These are phyloP conservation scores for Cladosporium halotolerans DNA, from an alignment of 2,329 filamentous ascomycete genomes.

Conservation along the genomic window DNA sequence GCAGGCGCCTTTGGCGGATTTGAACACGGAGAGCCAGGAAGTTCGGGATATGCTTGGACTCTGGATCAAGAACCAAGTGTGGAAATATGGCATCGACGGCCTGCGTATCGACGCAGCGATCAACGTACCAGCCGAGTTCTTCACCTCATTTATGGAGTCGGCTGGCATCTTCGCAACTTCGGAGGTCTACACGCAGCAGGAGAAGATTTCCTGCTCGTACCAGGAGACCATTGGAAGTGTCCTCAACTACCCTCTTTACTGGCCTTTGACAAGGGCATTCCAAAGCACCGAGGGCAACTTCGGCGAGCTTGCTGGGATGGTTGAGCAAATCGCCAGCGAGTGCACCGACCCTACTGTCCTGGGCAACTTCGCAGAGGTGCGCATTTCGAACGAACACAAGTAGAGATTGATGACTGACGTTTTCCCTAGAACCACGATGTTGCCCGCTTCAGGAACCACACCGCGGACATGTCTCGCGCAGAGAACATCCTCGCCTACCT, in stretches of 20 bases:
- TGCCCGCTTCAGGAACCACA: conserved; percentile 14
- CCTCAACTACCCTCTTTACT: conserved; percentile 30
- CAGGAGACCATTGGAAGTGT: conserved; percentile 26
- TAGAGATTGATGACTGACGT: not conserved
- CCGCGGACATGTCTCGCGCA: conserved; percentile 14
- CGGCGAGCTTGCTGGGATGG: conserved; percentile 1
- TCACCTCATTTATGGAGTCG: conserved; percentile 21
- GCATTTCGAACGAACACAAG: not conserved
- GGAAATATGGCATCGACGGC: conserved; percentile 34
- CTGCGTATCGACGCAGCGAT: conserved; percentile 31
- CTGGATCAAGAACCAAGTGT: conserved; percentile 34
- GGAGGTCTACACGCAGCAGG: conserved; percentile 24
- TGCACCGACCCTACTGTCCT: conserved; percentile 13
- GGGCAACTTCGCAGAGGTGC: conserved; percentile 17
- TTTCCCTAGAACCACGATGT: conserved; percentile 16
- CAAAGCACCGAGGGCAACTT: conserved; percentile 20
- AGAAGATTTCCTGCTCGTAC: conserved; percentile 23
- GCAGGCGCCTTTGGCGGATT: conserved; percentile 38
- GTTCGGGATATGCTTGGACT: conserved; percentile 32
- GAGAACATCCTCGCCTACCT: conserved; percentile 15
- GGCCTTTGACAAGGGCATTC: conserved; percentile 33
- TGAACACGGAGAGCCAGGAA: conserved; percentile 35
- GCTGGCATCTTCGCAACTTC: conserved; percentile 27
- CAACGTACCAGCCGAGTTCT: conserved; percentile 28
- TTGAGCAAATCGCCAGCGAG: not conserved